phyloP scores from a whole-genome alignment of 2,329 filamentous ascomycete genomes.

The Aureobasidium sp. region DNA sequence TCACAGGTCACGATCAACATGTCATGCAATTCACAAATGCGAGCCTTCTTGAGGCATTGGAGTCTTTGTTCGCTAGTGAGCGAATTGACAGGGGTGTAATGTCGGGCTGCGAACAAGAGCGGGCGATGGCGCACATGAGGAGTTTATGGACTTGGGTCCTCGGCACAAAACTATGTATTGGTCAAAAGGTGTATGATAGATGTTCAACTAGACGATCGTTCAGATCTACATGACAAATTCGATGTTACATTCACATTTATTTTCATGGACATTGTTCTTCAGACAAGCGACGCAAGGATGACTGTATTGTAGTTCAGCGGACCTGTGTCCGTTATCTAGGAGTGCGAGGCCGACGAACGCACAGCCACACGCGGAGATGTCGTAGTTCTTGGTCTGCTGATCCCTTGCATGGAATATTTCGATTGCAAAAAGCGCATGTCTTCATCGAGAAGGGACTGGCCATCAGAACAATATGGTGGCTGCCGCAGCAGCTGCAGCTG shows the following conservation, averaged over 20 bases:
- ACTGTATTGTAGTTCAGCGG: background rate
- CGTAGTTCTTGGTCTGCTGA: background rate
- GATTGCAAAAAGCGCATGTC: background rate
- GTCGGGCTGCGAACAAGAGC: background rate
- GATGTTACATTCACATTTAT: background rate
- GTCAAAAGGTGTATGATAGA: background rate
- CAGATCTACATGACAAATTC: background rate
- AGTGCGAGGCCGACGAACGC: background rate
- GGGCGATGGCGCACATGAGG: background rate
- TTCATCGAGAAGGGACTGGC: background rate
- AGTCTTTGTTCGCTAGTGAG: background rate
- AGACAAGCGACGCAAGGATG: background rate
- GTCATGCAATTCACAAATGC: background rate
- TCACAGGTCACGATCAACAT: slow-evolving; percentile 9
- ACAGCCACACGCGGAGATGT: background rate
- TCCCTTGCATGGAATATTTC: background rate
- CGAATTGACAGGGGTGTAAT: background rate
- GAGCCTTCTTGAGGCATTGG: background rate
- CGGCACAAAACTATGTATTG: background rate
- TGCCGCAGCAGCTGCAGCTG: background rate
- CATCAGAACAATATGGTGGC: background rate
- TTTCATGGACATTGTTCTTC: no score
- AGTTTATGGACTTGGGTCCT: background rate
- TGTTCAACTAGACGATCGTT: background rate
- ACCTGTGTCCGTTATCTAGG: background rate